Percentiles rank a stretch among this genome's conserved stretches.
Evolutionary conservation across 345 rosid species (phyloP).

Genomic region (Gynandropsis gynandra): DNA sequence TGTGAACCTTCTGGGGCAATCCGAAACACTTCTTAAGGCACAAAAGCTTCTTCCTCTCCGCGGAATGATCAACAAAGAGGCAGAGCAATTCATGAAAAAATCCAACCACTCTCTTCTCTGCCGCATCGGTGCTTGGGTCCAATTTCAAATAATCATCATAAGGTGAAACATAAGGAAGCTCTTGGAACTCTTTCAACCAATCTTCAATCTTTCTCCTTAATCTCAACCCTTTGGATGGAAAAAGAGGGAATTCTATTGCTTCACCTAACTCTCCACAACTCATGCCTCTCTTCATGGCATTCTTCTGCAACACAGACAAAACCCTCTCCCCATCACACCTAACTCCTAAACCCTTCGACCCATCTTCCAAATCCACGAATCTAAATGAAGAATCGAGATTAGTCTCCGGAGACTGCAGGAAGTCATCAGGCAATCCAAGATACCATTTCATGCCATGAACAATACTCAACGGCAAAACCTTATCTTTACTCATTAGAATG

Average conservation of each 20-base stretch:
- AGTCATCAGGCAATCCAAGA: conserved; percentile 67
- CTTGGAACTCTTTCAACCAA: conserved; percentile 68
- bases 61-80: conserved; percentile 80
- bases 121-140: conserved; percentile 56
- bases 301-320: conserved; percentile 54
- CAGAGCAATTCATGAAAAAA: conserved; percentile 77
- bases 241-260: conserved; percentile 59
- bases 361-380: conserved; percentile 65
- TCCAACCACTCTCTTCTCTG: conserved; percentile 84
- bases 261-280: conserved; percentile 33
- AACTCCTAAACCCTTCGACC: conserved; percentile 59
- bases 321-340: conserved; percentile 28
- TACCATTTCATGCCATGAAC: conserved; percentile 80
- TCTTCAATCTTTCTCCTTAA: conserved; percentile 55
- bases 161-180: conserved; percentile 69
- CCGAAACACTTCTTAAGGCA: conserved; percentile 70
- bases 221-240: conserved; percentile 76
- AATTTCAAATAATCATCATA: conserved; percentile 62
- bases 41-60: conserved; percentile 62
- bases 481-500: conserved; percentile 59
- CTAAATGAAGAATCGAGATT: conserved; percentile 44
- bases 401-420: conserved; percentile 32
- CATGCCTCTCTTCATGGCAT: conserved; percentile 41
- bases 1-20: conserved; percentile 70
- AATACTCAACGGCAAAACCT: conserved; percentile 65